Evolutionary conservation across 768 basidiomycete genomes (phyloP), one percentile per base, ranked within the genome.

Genomic region (Lactifluus piperatus): DNA sequence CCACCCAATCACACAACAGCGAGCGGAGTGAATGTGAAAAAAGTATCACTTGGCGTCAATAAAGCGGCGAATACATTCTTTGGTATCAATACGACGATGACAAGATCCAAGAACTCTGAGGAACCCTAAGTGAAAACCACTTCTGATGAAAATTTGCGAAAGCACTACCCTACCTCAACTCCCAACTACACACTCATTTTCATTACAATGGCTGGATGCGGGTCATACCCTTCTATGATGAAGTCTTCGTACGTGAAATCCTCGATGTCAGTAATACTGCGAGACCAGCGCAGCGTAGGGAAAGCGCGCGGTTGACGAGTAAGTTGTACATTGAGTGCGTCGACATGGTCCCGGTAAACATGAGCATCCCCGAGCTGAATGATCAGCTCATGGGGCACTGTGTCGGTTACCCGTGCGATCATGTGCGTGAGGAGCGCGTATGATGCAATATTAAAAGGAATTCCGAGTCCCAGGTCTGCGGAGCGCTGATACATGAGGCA

Each of bases 371-470:
- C 97, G 65, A 98, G 89, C 71, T 97, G 94, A 62, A 97, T 88
- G 68, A 95, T 79, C 55, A 99, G 83, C 70, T 97, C 94, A 70
- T 88, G 85, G 0, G 97, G 82, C 32, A 85, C 82, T 4, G 91
- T 94, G 45, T 80, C 78, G 13, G 95, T 97, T 58, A 97, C 84
- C 26, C 82, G 85, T n/a, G 95, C 94, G 63, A 99, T 83, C 91
- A 99, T 94, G 72, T 97, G 94, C 0, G 94, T 97, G 54, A 99
- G 83, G 22, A 99, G 81, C 6, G 97, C 90, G 72, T 98, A 99
- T 0, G 97, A 98, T 13, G 95, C 97, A 72, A 99, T 98, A 73
- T 99, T 99, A 81, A 99, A 99, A 0, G 95, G 95, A 50, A 99
- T 91, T 2, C 95, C 95, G 39, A 99, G 89, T 1, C 95, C 95